phyloP scores from a whole-genome alignment of 208 protist species.

The Strigomonas culicis region DNA sequence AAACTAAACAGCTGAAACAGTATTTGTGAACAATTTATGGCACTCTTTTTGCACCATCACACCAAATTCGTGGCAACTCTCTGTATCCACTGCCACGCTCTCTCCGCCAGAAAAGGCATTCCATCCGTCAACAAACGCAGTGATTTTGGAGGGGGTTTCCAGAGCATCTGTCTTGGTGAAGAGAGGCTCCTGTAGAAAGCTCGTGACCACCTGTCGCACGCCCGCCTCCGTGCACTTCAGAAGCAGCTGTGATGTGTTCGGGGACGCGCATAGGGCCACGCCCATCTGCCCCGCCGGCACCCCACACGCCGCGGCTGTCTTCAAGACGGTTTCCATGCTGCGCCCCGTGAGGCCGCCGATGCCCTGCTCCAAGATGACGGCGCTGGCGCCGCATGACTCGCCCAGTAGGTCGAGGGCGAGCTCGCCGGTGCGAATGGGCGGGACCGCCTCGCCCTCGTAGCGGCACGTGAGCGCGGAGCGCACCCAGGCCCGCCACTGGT shows the following conservation, averaged over 20 bases:
- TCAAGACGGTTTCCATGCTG: constrained; percentile 75
- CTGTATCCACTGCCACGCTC: background rate
- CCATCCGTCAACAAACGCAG: background rate
- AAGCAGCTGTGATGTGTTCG: constrained; percentile 3
- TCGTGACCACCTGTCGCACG: constrained; percentile 6
- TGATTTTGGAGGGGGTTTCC: background rate
- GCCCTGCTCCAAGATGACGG: constrained; percentile 65
- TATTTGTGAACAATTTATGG: background rate
- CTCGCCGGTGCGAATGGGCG: constrained; percentile 64
- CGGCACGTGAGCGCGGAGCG: constrained; percentile 71
- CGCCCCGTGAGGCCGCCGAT: constrained; percentile 47
- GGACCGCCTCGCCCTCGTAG: constrained; percentile 73
- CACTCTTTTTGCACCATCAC: background rate
- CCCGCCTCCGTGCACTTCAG: constrained; percentile 25
- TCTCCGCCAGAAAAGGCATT: background rate
- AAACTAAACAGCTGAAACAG: background rate
- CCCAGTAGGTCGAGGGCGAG: constrained; percentile 47
- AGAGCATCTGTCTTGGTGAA: background rate
- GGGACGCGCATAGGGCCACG: constrained; percentile 34
- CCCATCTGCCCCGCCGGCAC: constrained; percentile 32
- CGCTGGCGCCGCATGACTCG: constrained; percentile 30
- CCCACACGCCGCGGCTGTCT: constrained; percentile 66
- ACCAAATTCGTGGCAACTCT: background rate
- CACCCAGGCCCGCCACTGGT: constrained; percentile 75
- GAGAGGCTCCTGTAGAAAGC: background rate